phyloP scores from a whole-genome alignment of 345 rosid species.

The Populus euphratica region DNA sequence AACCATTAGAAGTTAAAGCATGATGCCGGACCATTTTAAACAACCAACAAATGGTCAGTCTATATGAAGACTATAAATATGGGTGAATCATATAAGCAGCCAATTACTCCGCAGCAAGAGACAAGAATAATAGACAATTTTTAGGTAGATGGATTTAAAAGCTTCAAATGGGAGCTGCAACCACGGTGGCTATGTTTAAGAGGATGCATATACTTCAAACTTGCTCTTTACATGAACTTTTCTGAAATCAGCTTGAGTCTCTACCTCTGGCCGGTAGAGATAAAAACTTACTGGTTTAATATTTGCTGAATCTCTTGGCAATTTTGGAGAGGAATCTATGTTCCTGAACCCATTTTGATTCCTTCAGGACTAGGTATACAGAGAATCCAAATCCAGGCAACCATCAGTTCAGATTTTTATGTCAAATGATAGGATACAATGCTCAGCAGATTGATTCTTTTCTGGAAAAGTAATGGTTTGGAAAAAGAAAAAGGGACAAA shows the following conservation, averaged over 20 bases:
- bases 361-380: too few relatives aligned
- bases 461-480: background rate
- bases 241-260: background rate
- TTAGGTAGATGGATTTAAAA: background rate
- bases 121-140: background rate
- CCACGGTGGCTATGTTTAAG: background rate
- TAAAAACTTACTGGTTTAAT: background rate
- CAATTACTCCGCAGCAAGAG: background rate
- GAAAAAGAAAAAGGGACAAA: background rate
- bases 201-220: background rate
- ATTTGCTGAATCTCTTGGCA: background rate
- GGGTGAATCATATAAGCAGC: background rate
- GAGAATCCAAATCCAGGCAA: background rate
- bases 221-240: background rate
- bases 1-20: background rate
- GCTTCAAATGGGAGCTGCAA: background rate
- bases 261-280: background rate
- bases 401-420: background rate
- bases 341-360: background rate
- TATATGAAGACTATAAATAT: background rate
- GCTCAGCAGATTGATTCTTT: background rate
- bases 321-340: background rate
- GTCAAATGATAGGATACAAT: background rate
- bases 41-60: background rate
- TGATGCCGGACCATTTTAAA: background rate